Conservation (phyloP, 352 stramenopile species). For the Globisporangium rhizosaccharum region DNA sequence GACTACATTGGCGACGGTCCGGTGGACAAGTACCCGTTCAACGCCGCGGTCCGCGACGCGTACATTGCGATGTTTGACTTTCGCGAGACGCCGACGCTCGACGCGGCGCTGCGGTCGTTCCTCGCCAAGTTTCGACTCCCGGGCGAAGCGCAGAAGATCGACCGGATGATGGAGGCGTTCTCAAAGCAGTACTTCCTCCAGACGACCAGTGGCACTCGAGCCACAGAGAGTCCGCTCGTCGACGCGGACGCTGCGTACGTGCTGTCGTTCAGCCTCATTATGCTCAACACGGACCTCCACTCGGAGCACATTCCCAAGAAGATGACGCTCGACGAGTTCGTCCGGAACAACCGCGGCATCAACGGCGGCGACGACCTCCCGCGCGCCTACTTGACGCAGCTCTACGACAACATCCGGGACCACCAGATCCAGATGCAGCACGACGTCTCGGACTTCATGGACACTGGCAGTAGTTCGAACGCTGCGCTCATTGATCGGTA, state of each 20-base stretch:
- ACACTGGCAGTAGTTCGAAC: conserved; percentile 21
- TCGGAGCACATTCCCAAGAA: conserved; percentile 88
- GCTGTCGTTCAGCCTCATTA: conserved; percentile 98
- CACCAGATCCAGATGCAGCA: conserved; percentile 89
- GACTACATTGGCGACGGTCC: conserved; percentile 96
- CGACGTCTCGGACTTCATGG: conserved; percentile 80
- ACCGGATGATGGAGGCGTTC: conserved; percentile 97
- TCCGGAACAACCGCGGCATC: conserved; percentile 85
- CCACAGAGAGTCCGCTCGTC: conserved; percentile 35
- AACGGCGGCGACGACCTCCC: conserved; percentile 78
- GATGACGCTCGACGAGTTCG: conserved; percentile 85
- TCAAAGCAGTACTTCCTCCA: conserved; percentile 89
- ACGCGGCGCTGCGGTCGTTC: conserved; percentile 91
- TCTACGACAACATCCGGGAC: conserved; percentile 80
- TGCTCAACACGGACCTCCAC: conserved; percentile 99
- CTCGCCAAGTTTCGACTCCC: conserved; percentile 94
- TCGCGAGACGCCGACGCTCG: conserved; percentile 72
- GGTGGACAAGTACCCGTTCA: conserved; percentile 95
- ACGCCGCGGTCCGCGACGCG: conserved; percentile 78
- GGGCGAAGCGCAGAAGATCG: conserved; percentile 98
- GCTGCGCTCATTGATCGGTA: conserved; percentile 73
- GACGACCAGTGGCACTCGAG: conserved; percentile 24
- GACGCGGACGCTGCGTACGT: conserved; percentile 94
- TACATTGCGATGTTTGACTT: conserved; percentile 96
- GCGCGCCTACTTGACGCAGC: conserved; percentile 51